Percentiles rank a stretch among this genome's conserved stretches.
phyloP scores from a whole-genome alignment of 305 asterid species.

The Coffea humblotiana region DNA sequence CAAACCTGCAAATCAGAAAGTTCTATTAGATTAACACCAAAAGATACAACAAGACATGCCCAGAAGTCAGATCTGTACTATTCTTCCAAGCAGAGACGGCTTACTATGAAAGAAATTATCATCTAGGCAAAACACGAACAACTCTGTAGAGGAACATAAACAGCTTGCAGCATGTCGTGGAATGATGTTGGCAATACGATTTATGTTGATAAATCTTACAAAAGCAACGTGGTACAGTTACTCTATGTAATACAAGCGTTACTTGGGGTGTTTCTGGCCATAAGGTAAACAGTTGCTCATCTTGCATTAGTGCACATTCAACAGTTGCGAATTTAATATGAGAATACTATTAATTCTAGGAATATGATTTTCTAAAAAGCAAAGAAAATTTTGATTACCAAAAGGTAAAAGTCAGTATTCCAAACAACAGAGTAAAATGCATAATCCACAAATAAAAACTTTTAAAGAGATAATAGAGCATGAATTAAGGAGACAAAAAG shows the following conservation, averaged over 20 bases:
- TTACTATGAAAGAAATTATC: neutral
- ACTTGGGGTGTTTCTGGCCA: neutral
- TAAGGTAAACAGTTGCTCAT: neutral
- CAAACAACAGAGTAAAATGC: neutral
- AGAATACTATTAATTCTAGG: neutral
- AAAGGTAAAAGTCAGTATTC: neutral
- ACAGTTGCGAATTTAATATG: neutral
- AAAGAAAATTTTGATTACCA: neutral
- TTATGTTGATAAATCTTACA: slow-evolving; percentile 2
- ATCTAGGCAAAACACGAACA: neutral
- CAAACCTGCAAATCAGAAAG: slow-evolving; percentile 65
- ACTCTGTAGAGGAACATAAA: neutral
- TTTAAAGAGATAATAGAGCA: neutral
- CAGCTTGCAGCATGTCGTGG: neutral
- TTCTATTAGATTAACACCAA: slow-evolving; percentile 18
- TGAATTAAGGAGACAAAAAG: neutral
- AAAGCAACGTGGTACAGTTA: neutral
- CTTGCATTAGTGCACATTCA: neutral
- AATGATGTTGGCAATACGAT: neutral
- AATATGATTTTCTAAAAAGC: neutral
- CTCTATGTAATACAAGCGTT: neutral
- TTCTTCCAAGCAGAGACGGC: neutral
- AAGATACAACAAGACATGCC: neutral
- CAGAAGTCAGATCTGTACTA: neutral
- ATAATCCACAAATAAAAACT: neutral